Conservation (phyloP, 2,329 filamentous ascomycete genomes). For the Colletotrichum destructivum region DNA sequence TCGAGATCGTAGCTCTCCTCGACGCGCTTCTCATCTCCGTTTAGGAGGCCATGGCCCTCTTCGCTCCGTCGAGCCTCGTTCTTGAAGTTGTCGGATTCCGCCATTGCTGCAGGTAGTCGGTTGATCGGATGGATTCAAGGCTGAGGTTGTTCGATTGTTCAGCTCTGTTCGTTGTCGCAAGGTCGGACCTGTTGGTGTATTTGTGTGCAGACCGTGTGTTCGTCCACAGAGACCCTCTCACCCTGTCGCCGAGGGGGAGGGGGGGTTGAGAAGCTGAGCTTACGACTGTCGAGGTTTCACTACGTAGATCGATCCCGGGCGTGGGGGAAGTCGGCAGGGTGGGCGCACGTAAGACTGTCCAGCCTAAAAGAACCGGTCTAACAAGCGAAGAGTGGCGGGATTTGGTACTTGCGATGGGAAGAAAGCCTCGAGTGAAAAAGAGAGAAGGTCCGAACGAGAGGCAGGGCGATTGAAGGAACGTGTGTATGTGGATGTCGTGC, state of each 20-base stretch:
- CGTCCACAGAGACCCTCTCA: constrained; percentile 19
- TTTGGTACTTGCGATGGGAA: constrained; percentile 21
- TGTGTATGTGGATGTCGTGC: background rate
- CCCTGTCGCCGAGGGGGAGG: constrained; percentile 17
- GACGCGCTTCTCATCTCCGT: constrained; percentile 43
- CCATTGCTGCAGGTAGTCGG: constrained; percentile 21
- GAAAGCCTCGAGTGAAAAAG: constrained; percentile 17
- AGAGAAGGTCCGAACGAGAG: constrained; percentile 30
- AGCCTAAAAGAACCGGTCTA: constrained; percentile 32
- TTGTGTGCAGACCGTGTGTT: constrained; percentile 36
- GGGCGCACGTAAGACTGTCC: constrained; percentile 32
- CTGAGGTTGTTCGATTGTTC: background rate
- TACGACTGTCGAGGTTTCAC: constrained; percentile 37
- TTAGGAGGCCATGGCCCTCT: constrained; percentile 43
- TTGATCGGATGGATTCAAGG: background rate
- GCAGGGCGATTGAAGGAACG: constrained; percentile 25
- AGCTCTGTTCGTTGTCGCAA: constrained; percentile 17
- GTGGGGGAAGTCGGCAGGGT: constrained; percentile 26
- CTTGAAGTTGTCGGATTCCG: constrained; percentile 44
- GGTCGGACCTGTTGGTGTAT: constrained; percentile 23
- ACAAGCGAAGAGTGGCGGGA: constrained; percentile 25
- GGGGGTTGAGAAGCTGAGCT: constrained; percentile 31
- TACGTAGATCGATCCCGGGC: constrained; percentile 38
- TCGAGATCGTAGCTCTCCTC: constrained; percentile 43
- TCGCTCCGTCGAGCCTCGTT: constrained; percentile 41